Percentiles rank a stretch among this genome's conserved stretches.
These are phyloP conservation scores for Xylaria sp. DNA, from an alignment of 2,329 filamentous ascomycete species.

Conservation along the genomic window DNA sequence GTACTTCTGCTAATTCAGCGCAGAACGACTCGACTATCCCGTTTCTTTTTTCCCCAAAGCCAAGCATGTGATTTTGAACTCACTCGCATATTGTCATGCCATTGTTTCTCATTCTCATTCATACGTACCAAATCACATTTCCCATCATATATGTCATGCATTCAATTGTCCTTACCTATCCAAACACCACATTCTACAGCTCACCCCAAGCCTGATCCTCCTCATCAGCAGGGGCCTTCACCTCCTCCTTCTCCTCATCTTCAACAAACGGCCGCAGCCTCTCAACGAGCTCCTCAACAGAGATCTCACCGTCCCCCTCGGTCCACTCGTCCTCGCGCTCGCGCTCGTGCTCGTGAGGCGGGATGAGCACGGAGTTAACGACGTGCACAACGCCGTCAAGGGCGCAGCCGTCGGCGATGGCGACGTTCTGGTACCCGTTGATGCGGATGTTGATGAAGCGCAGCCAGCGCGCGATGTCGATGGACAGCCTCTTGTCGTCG, in stretches of 20 bases:
- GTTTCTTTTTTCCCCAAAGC: neutral
- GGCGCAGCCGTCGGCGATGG: constrained; percentile 75
- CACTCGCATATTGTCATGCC: neutral
- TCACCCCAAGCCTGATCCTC: constrained; percentile 37
- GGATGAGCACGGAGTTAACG: constrained; percentile 76
- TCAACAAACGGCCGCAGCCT: constrained; percentile 52
- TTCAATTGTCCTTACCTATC: neutral
- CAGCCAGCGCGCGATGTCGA: constrained; percentile 77
- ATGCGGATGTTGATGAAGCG: constrained; percentile 77
- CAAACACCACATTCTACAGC: constrained; percentile 26
- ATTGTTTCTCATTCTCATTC: neutral
- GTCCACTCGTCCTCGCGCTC: constrained; percentile 58
- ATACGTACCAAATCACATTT: neutral
- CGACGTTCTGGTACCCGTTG: constrained; percentile 76
- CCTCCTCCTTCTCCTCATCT: constrained; percentile 35
- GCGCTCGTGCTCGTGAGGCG: constrained; percentile 66
- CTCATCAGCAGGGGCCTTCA: constrained; percentile 9
- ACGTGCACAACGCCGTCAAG: constrained; percentile 87
- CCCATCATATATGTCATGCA: neutral
- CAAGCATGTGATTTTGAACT: neutral
- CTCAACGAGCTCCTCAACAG: constrained; percentile 39
- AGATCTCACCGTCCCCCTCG: constrained; percentile 61
- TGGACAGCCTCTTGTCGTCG: constrained; percentile 69
- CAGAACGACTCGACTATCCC: constrained; percentile 3
- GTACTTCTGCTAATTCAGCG: neutral